Base-by-base conservation (phyloP, 176 grass and related monocot genomes). In the Oryza officinalis region DNA sequence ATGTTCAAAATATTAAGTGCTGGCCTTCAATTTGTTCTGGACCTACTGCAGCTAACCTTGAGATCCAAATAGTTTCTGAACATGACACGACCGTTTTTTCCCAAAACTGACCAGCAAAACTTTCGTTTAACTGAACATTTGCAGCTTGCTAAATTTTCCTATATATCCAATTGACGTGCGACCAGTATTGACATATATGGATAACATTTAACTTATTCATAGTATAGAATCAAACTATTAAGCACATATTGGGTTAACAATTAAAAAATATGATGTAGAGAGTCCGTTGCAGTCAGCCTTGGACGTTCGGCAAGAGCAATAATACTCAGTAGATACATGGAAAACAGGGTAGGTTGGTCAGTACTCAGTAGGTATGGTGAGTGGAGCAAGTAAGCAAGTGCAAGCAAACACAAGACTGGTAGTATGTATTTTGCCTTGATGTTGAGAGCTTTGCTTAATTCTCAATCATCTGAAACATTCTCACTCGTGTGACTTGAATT, bases 91-190 rank as follows among this genome's bases (percentile, higher is more conserved):
- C 43, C 45, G 26, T 70, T 47, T 47, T 47, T 47, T 14, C 13
- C 77, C 52, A 71, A 78, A 66, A 72, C 25, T 32, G 57, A 38
- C 35, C 35, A 38, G 35, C 35, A 38, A 8, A 47, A 52, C 17
- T 52, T 47, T 47, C 2, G 13, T 14, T 70, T 52, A 83, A 80
- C 86, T 72, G 71, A 83, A 88, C 57, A 25, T 49, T 27, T 83
- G 27, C 70, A 83, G 33, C 65, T 31, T 54, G 66, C 41, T 38
- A 77, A 17, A 64, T 60, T 87, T 68, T 75, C 70, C 45, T 54
- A 69, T n/a, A n/a, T n/a, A 69, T 69, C 65, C 67, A 81, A 27
- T 49, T 65, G 61, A 38, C n/a, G 32, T 12, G 8, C 32, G 4
- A 20, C 37, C 67, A 12, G 10, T 38, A 67, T 67, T 67, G 32